Percentiles rank a stretch among this genome's conserved stretches.
Evolutionary conservation across 192 early-diverging fungal species (phyloP).

Genomic region (Chytriomyces hyalinus): DNA sequence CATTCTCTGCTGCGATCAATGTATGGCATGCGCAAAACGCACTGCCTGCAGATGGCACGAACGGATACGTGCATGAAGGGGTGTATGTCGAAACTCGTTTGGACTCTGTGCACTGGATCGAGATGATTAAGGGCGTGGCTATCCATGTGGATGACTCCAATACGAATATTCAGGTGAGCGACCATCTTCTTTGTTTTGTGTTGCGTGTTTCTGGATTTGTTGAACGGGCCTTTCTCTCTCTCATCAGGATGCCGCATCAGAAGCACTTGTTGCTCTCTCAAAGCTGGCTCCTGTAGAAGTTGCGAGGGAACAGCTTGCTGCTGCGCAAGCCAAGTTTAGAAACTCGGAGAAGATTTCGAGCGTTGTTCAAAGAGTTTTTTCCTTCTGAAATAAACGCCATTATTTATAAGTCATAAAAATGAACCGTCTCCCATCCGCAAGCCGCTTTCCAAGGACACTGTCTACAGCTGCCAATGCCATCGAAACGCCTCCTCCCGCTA

Average conservation of each 20-base stretch:
- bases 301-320: conserved; percentile 12
- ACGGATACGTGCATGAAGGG: conserved; percentile 18
- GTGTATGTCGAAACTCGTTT: conserved; percentile 50
- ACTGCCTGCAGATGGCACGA: conserved; percentile 6
- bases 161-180: conserved; percentile 45
- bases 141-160: conserved; percentile 68
- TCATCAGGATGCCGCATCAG: conserved; percentile 4
- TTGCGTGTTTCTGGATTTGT: background rate
- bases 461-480: background rate
- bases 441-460: too few species aligned
- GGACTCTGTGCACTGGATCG: conserved; percentile 57
- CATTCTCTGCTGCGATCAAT: conserved; percentile 38
- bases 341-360: background rate
- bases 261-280: background rate
- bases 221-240: background rate
- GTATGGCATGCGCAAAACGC: conserved; percentile 33
- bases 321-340: background rate
- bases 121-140: conserved; percentile 56
- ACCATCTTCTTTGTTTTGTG: background rate
- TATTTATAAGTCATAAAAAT: conserved; percentile 5
- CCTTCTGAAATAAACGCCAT: background rate
- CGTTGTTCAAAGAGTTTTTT: background rate
- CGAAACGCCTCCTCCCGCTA: background rate
- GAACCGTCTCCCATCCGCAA: background rate
- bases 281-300: conserved; percentile 7